Evolutionary conservation across 306 rosid genomes (phyloP).

Genomic region (Amphicarpaea edgeworthii): DNA sequence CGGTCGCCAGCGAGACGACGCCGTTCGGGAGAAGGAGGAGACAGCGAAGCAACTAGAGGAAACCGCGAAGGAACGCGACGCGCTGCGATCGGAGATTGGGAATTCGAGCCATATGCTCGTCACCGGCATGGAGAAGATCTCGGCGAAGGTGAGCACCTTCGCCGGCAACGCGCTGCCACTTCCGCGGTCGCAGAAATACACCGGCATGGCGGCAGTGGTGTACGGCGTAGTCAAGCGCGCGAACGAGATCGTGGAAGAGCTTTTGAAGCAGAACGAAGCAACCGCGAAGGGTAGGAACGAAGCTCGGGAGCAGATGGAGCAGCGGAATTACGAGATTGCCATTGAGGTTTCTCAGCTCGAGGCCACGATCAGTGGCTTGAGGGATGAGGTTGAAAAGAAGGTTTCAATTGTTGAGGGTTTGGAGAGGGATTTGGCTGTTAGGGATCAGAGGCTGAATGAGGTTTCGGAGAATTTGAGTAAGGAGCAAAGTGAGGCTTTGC

Average conservation of each 20-base stretch:
- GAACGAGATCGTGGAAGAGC: slow-evolving; percentile 93
- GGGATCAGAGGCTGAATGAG: slow-evolving; percentile 66
- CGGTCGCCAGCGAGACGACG: slow-evolving; percentile 79
- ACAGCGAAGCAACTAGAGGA: slow-evolving; percentile 66
- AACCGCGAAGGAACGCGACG: slow-evolving; percentile 72
- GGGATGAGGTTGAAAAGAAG: slow-evolving; percentile 81
- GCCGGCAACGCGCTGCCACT: slow-evolving; percentile 57
- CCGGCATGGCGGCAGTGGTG: slow-evolving; percentile 80
- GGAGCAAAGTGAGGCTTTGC: slow-evolving; percentile 62
- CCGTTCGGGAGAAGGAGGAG: slow-evolving; percentile 78
- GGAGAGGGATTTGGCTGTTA: slow-evolving; percentile 66
- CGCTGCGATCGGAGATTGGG: slow-evolving; percentile 77
- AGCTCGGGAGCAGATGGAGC: slow-evolving; percentile 92
- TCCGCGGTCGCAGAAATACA: slow-evolving; percentile 81
- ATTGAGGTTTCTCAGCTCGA: slow-evolving; percentile 97
- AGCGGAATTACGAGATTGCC: slow-evolving; percentile 94
- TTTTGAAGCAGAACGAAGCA: slow-evolving; percentile 75
- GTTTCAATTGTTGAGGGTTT: slow-evolving; percentile 60
- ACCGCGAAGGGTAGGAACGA: slow-evolving; percentile 77
- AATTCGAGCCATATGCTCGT: slow-evolving; percentile 90
- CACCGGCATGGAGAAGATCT: slow-evolving; percentile 91
- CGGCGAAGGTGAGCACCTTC: slow-evolving; percentile 74
- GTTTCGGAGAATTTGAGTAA: slow-evolving; percentile 58
- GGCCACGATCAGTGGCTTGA: slow-evolving; percentile 78
- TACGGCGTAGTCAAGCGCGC: slow-evolving; percentile 91